A percentile compares a stretch with the other conserved stretches of the same genome.
Evolutionary conservation across 176 grass and related monocot species (phyloP).

Genomic region (Eleusine coracana): DNA sequence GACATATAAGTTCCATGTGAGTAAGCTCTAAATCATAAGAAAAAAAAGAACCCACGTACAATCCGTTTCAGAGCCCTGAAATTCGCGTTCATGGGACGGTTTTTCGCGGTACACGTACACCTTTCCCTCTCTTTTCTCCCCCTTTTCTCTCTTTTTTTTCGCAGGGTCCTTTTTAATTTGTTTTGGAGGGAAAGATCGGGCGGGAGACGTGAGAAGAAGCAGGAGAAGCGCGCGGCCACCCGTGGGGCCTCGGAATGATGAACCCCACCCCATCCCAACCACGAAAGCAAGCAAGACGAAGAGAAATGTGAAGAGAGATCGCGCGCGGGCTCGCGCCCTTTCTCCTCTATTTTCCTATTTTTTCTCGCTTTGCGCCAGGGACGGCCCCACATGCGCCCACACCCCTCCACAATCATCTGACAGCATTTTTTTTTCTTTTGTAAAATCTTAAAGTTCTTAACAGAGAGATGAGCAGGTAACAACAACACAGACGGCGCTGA

Average conservation of each 20-base stretch:
- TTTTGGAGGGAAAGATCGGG: slow-evolving; percentile 21
- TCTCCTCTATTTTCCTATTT: too few relatives aligned
- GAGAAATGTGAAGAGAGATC: neutral
- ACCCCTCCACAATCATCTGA: neutral
- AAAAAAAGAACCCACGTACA: too few relatives aligned
- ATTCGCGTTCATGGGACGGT: neutral
- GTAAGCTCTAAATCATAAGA: too few relatives aligned
- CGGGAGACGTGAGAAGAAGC: neutral
- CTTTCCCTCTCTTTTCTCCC: too few relatives aligned
- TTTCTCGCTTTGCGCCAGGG: neutral
- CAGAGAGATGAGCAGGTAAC: too few relatives aligned
- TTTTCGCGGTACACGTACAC: too few relatives aligned
- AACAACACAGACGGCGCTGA: too few relatives aligned
- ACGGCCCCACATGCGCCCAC: slow-evolving; percentile 6
- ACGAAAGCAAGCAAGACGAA: neutral
- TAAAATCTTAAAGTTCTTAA: too few relatives aligned
- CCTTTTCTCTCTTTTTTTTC: neutral
- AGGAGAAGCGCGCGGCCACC: neutral
- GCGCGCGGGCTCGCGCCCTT: neutral
- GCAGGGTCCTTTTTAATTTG: slow-evolving; percentile 40
- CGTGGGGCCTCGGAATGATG: slow-evolving; percentile 51
- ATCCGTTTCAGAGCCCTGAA: too few relatives aligned
- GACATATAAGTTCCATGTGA: too few relatives aligned
- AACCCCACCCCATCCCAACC: neutral
- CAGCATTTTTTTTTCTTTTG: too few relatives aligned